Percentiles rank a stretch among this genome's conserved stretches.
These are phyloP conservation scores for Cystobasidium onofrii DNA, from an alignment of 768 basidiomycete species.

Conservation along the genomic window DNA sequence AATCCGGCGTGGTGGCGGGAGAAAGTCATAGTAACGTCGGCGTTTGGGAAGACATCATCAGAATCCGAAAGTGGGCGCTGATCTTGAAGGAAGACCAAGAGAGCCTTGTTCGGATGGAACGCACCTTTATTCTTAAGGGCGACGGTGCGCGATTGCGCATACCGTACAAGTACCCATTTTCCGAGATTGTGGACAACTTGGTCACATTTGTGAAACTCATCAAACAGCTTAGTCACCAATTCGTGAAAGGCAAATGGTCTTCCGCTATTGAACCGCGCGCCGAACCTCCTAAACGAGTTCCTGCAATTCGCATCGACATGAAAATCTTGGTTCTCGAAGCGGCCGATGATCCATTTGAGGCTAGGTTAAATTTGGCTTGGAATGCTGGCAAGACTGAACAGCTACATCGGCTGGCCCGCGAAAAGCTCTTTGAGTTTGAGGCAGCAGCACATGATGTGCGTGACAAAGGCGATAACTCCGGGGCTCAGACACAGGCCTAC, in stretches of 20 bases:
- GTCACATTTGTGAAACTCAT: conserved; percentile 62
- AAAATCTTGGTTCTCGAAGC: conserved; percentile 64
- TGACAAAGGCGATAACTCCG: neutral
- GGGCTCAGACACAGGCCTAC: neutral
- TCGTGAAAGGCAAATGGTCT: conserved; percentile 53
- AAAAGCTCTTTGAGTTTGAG: conserved; percentile 72
- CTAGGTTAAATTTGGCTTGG: conserved; percentile 64
- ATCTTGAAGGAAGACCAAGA: conserved; percentile 33
- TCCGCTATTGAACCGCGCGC: conserved; percentile 58
- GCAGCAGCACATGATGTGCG: conserved; percentile 54
- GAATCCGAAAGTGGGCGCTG: conserved; percentile 54
- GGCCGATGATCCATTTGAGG: conserved; percentile 76
- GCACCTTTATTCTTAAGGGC: conserved; percentile 52
- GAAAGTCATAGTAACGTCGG: conserved; percentile 50
- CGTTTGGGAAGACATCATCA: conserved; percentile 68
- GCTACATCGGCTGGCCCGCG: conserved; percentile 60
- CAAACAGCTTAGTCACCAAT: conserved; percentile 60
- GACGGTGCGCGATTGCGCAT: conserved; percentile 68
- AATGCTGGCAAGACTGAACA: conserved; percentile 65
- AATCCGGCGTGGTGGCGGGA: conserved; percentile 52
- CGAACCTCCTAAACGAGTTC: conserved; percentile 66
- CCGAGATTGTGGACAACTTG: conserved; percentile 66
- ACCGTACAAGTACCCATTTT: conserved; percentile 66
- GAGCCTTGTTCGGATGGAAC: conserved; percentile 32
- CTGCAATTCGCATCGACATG: conserved; percentile 56